Evolutionary conservation across 306 rosid genomes (phyloP), one percentile per base, ranked within the genome.

Genomic region (Lathyrus aphaca): DNA sequence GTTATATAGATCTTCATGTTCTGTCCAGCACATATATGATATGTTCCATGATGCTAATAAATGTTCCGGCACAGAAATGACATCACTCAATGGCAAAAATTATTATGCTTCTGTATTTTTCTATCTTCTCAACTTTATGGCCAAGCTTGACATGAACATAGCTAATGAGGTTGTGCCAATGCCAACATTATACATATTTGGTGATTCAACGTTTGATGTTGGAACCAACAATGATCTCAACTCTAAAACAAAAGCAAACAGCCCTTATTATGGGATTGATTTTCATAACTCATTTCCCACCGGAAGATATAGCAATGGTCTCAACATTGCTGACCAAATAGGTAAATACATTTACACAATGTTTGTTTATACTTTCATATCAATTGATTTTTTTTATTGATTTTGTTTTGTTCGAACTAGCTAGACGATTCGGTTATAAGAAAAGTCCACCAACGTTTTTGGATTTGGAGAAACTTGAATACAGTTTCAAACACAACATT

Each of bases 231-330:
- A 75, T 74, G 69, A 61, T 58, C 44, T 84, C 3, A 43, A 0
- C 0, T 27, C 77, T 39, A 10, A 0, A 66, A 78, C 81, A 8
- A 69, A 25, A 70, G 89, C 89, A 19, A 59, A 87, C 35, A 51
- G 64, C 4, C 66, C 68, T 12, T 82, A 79, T 32, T 27, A 75
- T 59, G 92, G 89, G 29, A 59, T 84, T 76, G 92, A 87, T 80
- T 82, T 72, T 18, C 40, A 73, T 21, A 5, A 50, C n/a, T 72
- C 82, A 10, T 1, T 7, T 54, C 84, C 92, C 32, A 82, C 89
- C 0, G 92, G 89, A 38, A 87, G 89, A 79, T 87, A 82, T 71
- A 82, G 84, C 56, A 87, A 87, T 67, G 87, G 87, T 85, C 69
- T 77, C 37, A 84, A 87, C 72, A 29, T 66, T 45, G 82, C 83